Evolutionary conservation across 2,329 filamentous ascomycete species (phyloP), one percentile per base, ranked within the genome.

Genomic region (Podosphaera aphanis): DNA sequence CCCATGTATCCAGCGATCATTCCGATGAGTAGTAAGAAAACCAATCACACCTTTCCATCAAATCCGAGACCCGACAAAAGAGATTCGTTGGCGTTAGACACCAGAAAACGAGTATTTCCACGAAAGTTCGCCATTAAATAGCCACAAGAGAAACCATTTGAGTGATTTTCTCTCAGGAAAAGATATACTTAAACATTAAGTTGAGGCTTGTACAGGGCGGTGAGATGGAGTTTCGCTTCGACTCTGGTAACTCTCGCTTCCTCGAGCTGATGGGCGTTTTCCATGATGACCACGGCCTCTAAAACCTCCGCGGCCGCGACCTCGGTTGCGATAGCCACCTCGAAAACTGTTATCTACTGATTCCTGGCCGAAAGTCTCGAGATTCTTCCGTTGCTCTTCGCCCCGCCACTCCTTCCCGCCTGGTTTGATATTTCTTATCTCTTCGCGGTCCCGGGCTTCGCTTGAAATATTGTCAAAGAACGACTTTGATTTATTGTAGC

Each of bases 381-480:
- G 82, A 60, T 95, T 95, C 65, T 84, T 85, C 61, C 79, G 84
- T 60, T 93, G 83, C 61, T 95, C 90, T 61, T 95, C 85, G 35
- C 77, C 79, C 46, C 90, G 77, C 76, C 90, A 92, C 60, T 93
- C 84, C 42, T 82, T 76, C 27, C 84, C 85, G 47, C 80, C 79
- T n/a, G 75, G 69, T 59, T 76, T 74, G 3, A 70, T 31, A 13
- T 35, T 71, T 10, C 72, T 70, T 35, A 77, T 77, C 50, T 88
- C 83, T 44, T 83, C 77, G 38, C 90, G 76, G 52, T 98, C 90
- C 61, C 82, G 92, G 50, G 83, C 73, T 60, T 98, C 90, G 53
- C 83, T 93, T 0, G 84, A 93, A 52, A 98, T 94, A 62, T 98
- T 94, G 64, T 98, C 90, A 59, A 98, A 98, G 69, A 98, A 98